phyloP scores from a whole-genome alignment of 2,329 filamentous ascomycete species.

The Penicillium sp. region DNA sequence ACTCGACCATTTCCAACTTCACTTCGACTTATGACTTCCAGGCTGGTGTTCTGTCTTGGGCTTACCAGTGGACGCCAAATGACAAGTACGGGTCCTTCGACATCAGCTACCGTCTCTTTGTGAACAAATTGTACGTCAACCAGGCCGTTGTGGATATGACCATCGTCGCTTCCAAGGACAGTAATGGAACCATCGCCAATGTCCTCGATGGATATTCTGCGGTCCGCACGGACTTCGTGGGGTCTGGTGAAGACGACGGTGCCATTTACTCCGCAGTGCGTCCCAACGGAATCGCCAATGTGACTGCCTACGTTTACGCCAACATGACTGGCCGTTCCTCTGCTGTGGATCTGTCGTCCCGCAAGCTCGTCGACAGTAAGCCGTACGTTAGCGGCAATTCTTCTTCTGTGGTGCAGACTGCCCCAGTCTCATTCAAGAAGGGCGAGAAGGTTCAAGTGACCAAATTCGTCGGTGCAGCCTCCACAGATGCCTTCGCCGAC shows the following conservation, averaged over 20 bases:
- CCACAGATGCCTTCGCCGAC: slow-evolving; percentile 60
- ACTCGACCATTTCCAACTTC: slow-evolving; percentile 55
- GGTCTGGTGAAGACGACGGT: slow-evolving; percentile 50
- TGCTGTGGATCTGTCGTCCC: slow-evolving; percentile 39
- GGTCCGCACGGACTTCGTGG: slow-evolving; percentile 55
- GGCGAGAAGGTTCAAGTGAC: slow-evolving; percentile 52
- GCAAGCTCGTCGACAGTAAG: slow-evolving; percentile 41
- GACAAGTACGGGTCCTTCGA: slow-evolving; percentile 46
- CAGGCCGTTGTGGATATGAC: slow-evolving; percentile 56
- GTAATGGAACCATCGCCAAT: slow-evolving; percentile 57
- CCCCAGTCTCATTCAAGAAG: slow-evolving; percentile 48
- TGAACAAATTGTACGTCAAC: slow-evolving; percentile 58
- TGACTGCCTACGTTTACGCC: slow-evolving; percentile 56
- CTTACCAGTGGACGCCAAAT: slow-evolving; percentile 59
- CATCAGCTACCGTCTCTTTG: slow-evolving; percentile 60
- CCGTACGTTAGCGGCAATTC: slow-evolving; percentile 50
- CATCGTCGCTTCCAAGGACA: slow-evolving; percentile 50
- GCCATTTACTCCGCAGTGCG: slow-evolving; percentile 61
- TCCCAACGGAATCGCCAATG: slow-evolving; percentile 55
- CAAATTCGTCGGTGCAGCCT: slow-evolving; percentile 65
- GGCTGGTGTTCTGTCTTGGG: slow-evolving; percentile 58
- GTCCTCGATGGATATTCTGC: slow-evolving; percentile 63
- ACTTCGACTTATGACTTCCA: slow-evolving; percentile 57
- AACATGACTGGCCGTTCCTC: slow-evolving; percentile 34
- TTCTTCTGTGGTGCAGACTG: slow-evolving; percentile 60